Evolutionary conservation across 2,329 filamentous ascomycete species (phyloP).

Genomic region (Verticillium nubilum): DNA sequence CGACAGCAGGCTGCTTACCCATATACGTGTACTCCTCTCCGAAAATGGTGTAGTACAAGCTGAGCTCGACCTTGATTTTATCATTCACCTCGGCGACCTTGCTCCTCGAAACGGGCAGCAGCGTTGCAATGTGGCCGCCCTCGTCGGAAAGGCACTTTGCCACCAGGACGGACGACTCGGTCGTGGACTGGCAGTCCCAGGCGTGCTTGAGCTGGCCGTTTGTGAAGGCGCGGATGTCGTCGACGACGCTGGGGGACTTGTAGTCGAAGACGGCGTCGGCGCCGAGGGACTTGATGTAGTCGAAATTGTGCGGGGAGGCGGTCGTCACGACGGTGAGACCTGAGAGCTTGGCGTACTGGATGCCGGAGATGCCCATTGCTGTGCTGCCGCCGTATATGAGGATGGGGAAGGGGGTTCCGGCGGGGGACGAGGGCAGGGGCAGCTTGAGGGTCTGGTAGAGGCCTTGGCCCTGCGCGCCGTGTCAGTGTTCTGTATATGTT

Average conservation of each 20-base stretch:
- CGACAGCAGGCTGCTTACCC: conserved; percentile 1
- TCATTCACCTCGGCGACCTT: conserved; percentile 35
- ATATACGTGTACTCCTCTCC: conserved; percentile 24
- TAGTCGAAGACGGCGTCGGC: conserved; percentile 27
- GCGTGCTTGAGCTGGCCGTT: conserved; percentile 16
- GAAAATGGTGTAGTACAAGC: conserved; percentile 30
- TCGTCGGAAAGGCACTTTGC: conserved; percentile 13
- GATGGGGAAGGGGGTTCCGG: conserved; percentile 28
- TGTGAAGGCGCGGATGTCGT: conserved; percentile 18
- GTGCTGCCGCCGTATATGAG: conserved; percentile 41
- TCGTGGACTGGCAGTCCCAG: conserved; percentile 17
- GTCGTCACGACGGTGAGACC: conserved; percentile 24
- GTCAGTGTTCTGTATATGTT: background rate
- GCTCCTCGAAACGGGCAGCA: conserved; percentile 30
- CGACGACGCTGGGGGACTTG: conserved; percentile 13
- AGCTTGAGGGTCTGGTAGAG: conserved; percentile 42
- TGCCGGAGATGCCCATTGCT: conserved; percentile 45
- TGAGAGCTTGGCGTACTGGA: conserved; percentile 30
- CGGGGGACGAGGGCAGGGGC: conserved; percentile 37
- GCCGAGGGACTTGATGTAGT: conserved; percentile 23
- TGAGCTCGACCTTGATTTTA: conserved; percentile 21
- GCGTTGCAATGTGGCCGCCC: conserved; percentile 28
- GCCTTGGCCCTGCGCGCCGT: conserved; percentile 31
- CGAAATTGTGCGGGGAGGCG: conserved; percentile 27
- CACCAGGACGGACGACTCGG: conserved; percentile 12